phyloP scores from a whole-genome alignment of 345 rosid genomes.

The Euphorbia peplus region DNA sequence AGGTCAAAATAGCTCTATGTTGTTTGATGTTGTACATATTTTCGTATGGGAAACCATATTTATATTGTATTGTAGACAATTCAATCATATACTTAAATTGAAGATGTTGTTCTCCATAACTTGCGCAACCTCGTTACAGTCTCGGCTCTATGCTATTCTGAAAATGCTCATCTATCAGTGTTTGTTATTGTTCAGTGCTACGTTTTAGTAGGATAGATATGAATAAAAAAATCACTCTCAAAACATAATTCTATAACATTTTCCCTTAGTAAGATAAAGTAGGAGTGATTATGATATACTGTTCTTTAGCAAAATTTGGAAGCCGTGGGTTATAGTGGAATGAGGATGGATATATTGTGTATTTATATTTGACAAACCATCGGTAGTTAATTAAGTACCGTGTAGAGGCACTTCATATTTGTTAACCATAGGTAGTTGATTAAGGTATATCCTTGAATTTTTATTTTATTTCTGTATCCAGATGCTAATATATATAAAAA shows the following conservation, averaged over 20 bases:
- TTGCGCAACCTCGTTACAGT: not conserved
- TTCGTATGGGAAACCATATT: not conserved
- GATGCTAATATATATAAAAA: too few species aligned
- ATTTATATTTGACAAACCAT: not conserved
- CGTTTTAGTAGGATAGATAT: not conserved
- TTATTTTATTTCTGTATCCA: too few species aligned
- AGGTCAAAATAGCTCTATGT: not conserved
- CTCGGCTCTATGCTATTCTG: not conserved
- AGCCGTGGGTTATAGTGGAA: not conserved
- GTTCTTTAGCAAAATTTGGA: not conserved
- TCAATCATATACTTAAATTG: not conserved
- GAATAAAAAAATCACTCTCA: not conserved
- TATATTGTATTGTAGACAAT: not conserved
- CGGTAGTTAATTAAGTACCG: not conserved
- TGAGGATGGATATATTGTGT: not conserved
- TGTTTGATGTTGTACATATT: not conserved
- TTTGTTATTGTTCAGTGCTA: not conserved
- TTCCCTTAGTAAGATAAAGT: conserved; percentile 4
- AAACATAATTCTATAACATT: not conserved
- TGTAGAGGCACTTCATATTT: not conserved
- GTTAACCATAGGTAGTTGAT: too few species aligned
- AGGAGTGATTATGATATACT: not conserved
- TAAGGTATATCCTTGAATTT: too few species aligned
- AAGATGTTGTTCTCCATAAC: not conserved
- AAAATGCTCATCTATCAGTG: not conserved